These are phyloP conservation scores for Exophiala phaeomuriformis DNA, from an alignment of 2,329 filamentous ascomycete species.

Conservation along the genomic window DNA sequence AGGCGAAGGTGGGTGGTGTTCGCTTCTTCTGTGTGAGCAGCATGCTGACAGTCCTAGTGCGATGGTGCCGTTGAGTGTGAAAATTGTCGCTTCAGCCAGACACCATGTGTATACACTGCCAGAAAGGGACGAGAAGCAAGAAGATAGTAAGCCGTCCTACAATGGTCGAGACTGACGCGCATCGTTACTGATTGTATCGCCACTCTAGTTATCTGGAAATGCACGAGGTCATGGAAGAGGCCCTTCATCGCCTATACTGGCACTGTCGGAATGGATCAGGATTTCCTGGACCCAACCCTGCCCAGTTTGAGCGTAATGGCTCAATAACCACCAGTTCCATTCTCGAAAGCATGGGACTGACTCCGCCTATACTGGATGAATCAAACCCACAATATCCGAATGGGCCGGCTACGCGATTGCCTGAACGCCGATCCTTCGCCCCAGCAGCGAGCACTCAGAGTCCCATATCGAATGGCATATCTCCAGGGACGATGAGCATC, in stretches of 20 bases:
- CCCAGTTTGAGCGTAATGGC: not conserved
- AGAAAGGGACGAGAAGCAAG: not conserved
- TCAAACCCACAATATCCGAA: not conserved
- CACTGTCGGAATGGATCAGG: not conserved
- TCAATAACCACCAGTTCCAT: not conserved
- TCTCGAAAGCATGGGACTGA: not conserved
- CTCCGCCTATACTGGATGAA: not conserved
- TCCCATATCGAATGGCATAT: too few species aligned
- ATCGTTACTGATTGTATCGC: not conserved
- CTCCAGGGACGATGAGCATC: too few species aligned
- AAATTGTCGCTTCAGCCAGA: not conserved
- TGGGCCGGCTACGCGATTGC: too few species aligned
- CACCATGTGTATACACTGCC: not conserved
- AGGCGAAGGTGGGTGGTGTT: not conserved
- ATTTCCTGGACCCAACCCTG: not conserved
- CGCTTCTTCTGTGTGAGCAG: too few species aligned
- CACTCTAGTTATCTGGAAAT: not conserved
- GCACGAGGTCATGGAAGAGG: not conserved
- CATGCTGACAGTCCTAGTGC: not conserved
- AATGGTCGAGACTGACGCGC: not conserved
- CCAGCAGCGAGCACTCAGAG: too few species aligned
- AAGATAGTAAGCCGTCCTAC: not conserved
- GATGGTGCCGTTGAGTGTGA: not conserved
- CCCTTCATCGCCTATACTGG: not conserved
- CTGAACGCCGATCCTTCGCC: too few species aligned